A percentile compares a stretch with the other conserved stretches of the same genome.
These are phyloP conservation scores for Pseudocercospora ulei DNA, from an alignment of 2,329 filamentous ascomycete species.

Conservation along the genomic window DNA sequence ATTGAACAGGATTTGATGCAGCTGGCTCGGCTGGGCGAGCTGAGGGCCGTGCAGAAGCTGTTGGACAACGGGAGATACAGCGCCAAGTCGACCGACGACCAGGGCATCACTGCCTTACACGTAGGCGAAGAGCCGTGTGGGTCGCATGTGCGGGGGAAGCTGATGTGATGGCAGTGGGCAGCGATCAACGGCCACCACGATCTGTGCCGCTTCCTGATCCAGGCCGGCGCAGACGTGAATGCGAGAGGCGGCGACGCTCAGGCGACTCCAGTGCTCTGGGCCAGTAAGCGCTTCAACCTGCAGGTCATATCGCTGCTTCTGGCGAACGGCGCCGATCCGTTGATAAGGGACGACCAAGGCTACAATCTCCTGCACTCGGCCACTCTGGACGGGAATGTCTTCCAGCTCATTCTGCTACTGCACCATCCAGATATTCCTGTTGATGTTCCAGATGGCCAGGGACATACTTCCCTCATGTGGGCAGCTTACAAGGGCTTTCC, in stretches of 20 bases:
- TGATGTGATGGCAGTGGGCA: constrained; percentile 61
- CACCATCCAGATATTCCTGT: constrained; percentile 86
- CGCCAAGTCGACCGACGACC: constrained; percentile 73
- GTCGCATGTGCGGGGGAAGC: constrained; percentile 12
- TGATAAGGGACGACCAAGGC: constrained; percentile 85
- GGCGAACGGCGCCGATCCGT: constrained; percentile 80
- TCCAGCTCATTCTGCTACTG: constrained; percentile 76
- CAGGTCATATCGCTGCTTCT: constrained; percentile 91
- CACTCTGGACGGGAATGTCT: constrained; percentile 91
- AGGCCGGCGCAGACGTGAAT: constrained; percentile 79
- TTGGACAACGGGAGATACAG: constrained; percentile 75
- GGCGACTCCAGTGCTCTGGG: constrained; percentile 92
- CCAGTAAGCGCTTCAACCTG: constrained; percentile 90
- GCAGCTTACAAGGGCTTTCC: constrained; percentile 95
- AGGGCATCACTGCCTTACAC: constrained; percentile 92
- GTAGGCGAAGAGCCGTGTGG: constrained; percentile 43
- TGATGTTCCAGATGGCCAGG: constrained; percentile 77
- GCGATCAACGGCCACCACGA: constrained; percentile 98
- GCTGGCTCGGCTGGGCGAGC: constrained; percentile 76
- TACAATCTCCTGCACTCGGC: constrained; percentile 97
- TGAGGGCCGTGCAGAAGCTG: constrained; percentile 75
- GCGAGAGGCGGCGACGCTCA: constrained; percentile 90
- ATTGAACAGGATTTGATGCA: constrained; percentile 87
- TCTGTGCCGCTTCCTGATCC: constrained; percentile 91
- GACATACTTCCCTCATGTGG: constrained; percentile 97